Evolutionary conservation across 495 filamentous ascomycete genomes (phyloP), one percentile per base, ranked within the genome.

Genomic region (Stereocaulon alpinum): DNA sequence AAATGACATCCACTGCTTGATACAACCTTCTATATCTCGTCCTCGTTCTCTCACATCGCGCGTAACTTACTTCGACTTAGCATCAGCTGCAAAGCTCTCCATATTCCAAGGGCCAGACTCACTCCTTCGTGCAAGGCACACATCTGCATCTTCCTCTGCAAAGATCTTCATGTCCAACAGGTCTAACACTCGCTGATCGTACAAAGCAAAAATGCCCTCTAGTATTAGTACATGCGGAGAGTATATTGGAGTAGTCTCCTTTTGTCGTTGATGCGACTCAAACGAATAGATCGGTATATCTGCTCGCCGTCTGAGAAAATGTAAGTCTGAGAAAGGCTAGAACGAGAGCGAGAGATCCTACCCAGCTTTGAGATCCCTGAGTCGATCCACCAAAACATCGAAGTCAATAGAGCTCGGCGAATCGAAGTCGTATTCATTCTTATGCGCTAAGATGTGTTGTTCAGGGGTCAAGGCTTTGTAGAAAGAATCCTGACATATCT

Each of bases 201-300:
- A 89, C 12, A 98, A 75, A 2, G 93, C 93, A 72, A 96, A 87
- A 40, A 98, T 98, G 7, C 93, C 93, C 74, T 98, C 93, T 32
- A 98, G 74, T 49, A 98, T 91, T 24, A 98, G 73, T 40, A 98
- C 93, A 73, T 94, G 93, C 14, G 92, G 92, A 37, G 94, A 97
- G 65, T 98, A 98, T 51, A 98, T 87, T 6, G 85, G 83, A 2
- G 85, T 92, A 0, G 92, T 95, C 58, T 86, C 77, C 40, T 82
- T 73, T 55, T 88, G 72, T 42, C 93, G 83, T 48, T 87, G 85
- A 74, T 98, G 93, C 62, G 94, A 84, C 65, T 88, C 85, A 73
- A 98, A 98, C 1, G 93, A 98, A 69, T 98, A 98, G 2, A 95
- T 74, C 3, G 93, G 93, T 62, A 98, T 88, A 63, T 98, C 88